Percentiles rank a stretch among this genome's conserved stretches.
phyloP scores from a whole-genome alignment of 495 filamentous ascomycete genomes.

The Penicillium psychrofluorescens region DNA sequence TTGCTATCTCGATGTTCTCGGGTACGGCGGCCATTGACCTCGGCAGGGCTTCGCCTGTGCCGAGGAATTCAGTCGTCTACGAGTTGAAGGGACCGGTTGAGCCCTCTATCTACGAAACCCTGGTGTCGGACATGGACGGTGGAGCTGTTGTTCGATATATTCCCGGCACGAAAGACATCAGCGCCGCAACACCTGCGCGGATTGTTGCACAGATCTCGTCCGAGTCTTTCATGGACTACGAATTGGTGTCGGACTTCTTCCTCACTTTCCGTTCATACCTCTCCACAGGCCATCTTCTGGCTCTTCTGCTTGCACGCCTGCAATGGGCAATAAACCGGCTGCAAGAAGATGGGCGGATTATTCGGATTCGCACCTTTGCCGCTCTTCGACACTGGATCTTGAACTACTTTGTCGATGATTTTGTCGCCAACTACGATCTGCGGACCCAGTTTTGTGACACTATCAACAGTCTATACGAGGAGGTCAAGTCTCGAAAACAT shows the following conservation, averaged over 20 bases:
- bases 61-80: conserved; percentile 34
- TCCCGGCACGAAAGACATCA: conserved; percentile 61
- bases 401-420: conserved; percentile 97
- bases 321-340: conserved; percentile 76
- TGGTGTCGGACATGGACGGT: conserved; percentile 69
- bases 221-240: conserved; percentile 92
- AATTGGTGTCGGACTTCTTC: conserved; percentile 96
- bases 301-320: conserved; percentile 75
- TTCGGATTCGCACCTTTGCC: conserved; percentile 91
- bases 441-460: conserved; percentile 73
- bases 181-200: conserved; percentile 82
- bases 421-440: conserved; percentile 73
- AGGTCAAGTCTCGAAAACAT: conserved; percentile 44
- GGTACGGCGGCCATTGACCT: conserved; percentile 36
- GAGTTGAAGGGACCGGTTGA: conserved; percentile 41
- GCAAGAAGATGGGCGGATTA: conserved; percentile 83
- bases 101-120: conserved; percentile 65
- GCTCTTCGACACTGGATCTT: conserved; percentile 96
- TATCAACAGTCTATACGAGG: conserved; percentile 68
- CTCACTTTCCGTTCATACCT: conserved; percentile 88
- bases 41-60: conserved; percentile 18
- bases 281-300: conserved; percentile 64
- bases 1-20: conserved; percentile 41
- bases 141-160: conserved; percentile 81
- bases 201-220: conserved; percentile 98